Percentiles rank a stretch among this genome's conserved stretches.
phyloP scores from a whole-genome alignment of 139 green algal genomes.

The Coelastrella sp. region DNA sequence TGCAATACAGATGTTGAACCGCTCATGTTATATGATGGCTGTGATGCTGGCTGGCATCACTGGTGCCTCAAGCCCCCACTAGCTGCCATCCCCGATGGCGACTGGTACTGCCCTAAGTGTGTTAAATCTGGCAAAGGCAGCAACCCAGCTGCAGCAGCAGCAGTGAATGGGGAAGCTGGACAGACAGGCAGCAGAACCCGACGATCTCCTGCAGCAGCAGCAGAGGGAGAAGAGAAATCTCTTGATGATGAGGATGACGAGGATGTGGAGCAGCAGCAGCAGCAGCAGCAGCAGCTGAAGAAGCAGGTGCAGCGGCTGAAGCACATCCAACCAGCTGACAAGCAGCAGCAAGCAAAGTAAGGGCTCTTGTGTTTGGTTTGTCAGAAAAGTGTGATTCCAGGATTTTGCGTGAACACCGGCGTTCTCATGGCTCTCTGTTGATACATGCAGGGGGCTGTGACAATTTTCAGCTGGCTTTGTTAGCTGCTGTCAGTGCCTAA shows the following conservation, averaged over 20 bases:
- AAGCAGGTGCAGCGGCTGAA: background rate
- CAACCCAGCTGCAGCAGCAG: background rate
- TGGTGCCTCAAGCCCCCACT: constrained; percentile 68
- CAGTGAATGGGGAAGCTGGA: background rate
- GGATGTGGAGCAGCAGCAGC: background rate
- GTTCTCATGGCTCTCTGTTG: too few species aligned
- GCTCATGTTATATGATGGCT: constrained; percentile 81
- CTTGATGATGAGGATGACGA: background rate
- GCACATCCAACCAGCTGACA: background rate
- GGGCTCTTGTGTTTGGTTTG: background rate
- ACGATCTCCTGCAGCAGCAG: background rate
- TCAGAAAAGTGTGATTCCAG: background rate
- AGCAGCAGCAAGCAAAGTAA: background rate
- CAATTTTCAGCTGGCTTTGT: too few species aligned
- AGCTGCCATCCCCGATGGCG: constrained; percentile 61
- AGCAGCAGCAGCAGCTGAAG: background rate
- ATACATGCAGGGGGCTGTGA: too few species aligned
- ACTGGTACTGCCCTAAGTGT: constrained; percentile 74
- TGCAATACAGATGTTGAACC: constrained; percentile 45
- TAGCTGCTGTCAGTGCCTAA: too few species aligned
- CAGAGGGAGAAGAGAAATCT: background rate
- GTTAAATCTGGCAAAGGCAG: background rate
- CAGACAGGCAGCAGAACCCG: background rate
- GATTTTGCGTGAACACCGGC: too few species aligned
- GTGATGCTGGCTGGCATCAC: constrained; percentile 73